Base-by-base conservation (phyloP, 2,329 filamentous ascomycete genomes). In the Verticillium longisporum region DNA sequence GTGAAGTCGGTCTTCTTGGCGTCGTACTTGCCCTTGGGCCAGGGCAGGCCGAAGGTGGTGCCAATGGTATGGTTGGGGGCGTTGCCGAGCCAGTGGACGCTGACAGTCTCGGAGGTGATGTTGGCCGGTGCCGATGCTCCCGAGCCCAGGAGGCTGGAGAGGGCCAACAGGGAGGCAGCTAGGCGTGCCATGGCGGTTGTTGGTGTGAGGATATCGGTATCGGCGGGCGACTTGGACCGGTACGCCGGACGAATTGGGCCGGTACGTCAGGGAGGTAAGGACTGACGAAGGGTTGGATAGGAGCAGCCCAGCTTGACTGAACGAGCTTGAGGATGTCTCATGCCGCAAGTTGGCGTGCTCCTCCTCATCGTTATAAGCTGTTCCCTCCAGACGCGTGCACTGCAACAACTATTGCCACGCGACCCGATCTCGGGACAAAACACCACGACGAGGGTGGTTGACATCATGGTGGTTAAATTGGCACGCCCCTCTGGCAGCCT, bases 21-120 rank as follows among this genome's bases (percentile, higher is more conserved):
- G 7, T 63, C 68, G 62, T 75, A 71, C 55, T 75, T 75, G 4
- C 77, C 77, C 21, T 72, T 69, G 1, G 77, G 72, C 78, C 75
- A 78, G 0, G 78, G 78, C 1, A 80, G 65, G 1, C 77, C 78
- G 63, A 80, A 80, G 0, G 78, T 79, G 0, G 74, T 72, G 7
- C 78, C 78, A 0, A 67, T 57, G 37, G 68, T 72, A 57, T 71
- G 66, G 2, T 66, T 62, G 0, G 78, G 77, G 13, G 70, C 71
- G 7, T 72, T 68, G 14, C 75, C 76, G 5, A 80, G 68, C 78
- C 78, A 80, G 45, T 67, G 69, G 13, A 77, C 73, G 21, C 50
- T 62, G 32, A 36, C 45, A 5, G 15, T 54, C 14, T 31, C 45
- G 60, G 62, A 61, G 57, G 60, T 65, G 14, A 54, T 62, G 63